These are phyloP conservation scores for Dactylella cylindrospora DNA, from an alignment of 2,329 filamentous ascomycete species.

Conservation along the genomic window DNA sequence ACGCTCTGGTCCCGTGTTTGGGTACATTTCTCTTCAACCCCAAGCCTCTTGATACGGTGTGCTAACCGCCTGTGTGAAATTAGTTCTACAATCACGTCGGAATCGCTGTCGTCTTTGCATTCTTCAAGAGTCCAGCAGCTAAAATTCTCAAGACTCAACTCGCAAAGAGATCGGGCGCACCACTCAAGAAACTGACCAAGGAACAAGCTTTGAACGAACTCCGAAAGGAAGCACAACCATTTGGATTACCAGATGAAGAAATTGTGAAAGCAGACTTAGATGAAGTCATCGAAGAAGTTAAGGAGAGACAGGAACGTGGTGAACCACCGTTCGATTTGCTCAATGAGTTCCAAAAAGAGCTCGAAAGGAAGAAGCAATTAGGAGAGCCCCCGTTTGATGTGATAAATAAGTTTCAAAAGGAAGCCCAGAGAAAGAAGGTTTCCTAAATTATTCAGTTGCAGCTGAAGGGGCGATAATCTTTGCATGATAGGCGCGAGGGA, in stretches of 20 bases:
- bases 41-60: background rate
- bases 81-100: slow-evolving; percentile 83
- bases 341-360: no score
- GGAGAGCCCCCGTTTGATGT: no score
- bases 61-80: background rate
- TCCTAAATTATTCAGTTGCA: no score
- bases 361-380: no score
- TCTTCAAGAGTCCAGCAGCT: slow-evolving; percentile 81
- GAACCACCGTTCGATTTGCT: no score
- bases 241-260: slow-evolving; percentile 49
- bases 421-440: no score
- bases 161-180: slow-evolving; percentile 16
- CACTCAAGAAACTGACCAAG: slow-evolving; percentile 8
- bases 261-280: slow-evolving; percentile 40
- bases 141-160: slow-evolving; percentile 48
- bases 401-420: no score
- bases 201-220: slow-evolving; percentile 14
- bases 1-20: slow-evolving; percentile 74
- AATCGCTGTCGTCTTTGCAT: slow-evolving; percentile 64
- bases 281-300: slow-evolving; percentile 42
- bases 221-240: slow-evolving; percentile 49
- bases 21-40: slow-evolving; percentile 19
- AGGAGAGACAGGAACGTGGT: slow-evolving; percentile 17
- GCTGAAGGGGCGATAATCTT: no score
- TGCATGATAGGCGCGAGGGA: no score